Conservation (phyloP, 352 stramenopile species). For the Peronospora belbahrii region DNA sequence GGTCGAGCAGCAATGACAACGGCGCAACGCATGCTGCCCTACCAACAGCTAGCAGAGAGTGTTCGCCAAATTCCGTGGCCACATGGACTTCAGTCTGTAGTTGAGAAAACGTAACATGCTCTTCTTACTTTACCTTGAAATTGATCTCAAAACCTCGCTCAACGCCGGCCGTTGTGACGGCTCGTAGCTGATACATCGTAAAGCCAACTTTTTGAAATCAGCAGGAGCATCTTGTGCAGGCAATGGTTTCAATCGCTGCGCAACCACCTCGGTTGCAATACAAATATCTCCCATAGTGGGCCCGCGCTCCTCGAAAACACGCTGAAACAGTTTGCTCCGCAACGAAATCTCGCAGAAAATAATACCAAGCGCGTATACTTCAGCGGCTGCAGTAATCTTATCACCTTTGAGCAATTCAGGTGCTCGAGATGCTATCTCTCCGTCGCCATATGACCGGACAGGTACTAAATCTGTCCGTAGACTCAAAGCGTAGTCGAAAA, state of each 20-base stretch:
- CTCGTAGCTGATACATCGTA: conserved; percentile 42
- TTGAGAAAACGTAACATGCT: conserved; percentile 15
- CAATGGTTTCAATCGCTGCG: conserved; percentile 32
- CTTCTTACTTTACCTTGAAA: conserved; percentile 21
- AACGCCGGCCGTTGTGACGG: conserved; percentile 39
- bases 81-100: conserved; percentile 22
- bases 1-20: conserved; percentile 77
- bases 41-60: conserved; percentile 55
- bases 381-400: conserved; percentile 34
- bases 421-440: conserved; percentile 45
- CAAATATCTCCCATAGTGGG: conserved; percentile 53
- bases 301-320: conserved; percentile 39
- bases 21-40: conserved; percentile 53
- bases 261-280: conserved; percentile 45
- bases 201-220: conserved; percentile 34
- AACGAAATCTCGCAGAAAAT: conserved; percentile 69
- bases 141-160: conserved; percentile 30
- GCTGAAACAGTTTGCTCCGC: conserved; percentile 35
- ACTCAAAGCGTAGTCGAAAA: conserved; percentile 56
- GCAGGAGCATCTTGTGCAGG: conserved; percentile 36
- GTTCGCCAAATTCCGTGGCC: conserved; percentile 57
- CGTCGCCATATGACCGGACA: conserved; percentile 40
- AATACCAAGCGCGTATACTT: conserved; percentile 66
- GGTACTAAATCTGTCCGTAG: conserved; percentile 38
- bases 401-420: conserved; percentile 52